Conservation (phyloP, 306 rosid species). For the Gastrolobium villosum region DNA sequence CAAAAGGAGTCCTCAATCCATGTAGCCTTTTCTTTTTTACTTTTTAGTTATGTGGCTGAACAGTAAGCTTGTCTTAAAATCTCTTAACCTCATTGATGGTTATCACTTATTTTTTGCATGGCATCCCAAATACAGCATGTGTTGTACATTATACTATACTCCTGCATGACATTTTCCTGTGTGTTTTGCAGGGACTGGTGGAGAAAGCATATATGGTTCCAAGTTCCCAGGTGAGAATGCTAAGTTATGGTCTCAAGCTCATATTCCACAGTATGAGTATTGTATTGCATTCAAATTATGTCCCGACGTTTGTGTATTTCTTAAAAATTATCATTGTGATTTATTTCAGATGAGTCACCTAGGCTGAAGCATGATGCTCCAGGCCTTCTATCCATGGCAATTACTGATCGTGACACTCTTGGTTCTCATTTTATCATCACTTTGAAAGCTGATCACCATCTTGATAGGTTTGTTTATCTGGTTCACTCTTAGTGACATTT, state of each 20-base stretch:
- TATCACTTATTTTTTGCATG: slow-evolving; percentile 1
- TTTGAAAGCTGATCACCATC: slow-evolving; percentile 76
- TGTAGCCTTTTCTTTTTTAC: neutral
- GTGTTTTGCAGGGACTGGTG: slow-evolving; percentile 80
- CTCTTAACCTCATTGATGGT: neutral
- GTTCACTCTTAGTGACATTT: slow-evolving; percentile 22
- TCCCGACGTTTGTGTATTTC: neutral
- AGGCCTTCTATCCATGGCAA: slow-evolving; percentile 86
- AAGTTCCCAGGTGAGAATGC: slow-evolving; percentile 84
- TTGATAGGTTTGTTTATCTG: slow-evolving; percentile 76
- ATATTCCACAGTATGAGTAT: neutral
- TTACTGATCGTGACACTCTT: slow-evolving; percentile 76
- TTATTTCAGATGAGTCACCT: slow-evolving; percentile 81
- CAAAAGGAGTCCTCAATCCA: slow-evolving; percentile 5
- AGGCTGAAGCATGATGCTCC: slow-evolving; percentile 82
- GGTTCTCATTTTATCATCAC: slow-evolving; percentile 94
- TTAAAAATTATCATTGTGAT: neutral
- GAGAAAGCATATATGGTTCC: slow-evolving; percentile 92
- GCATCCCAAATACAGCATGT: slow-evolving; percentile 14
- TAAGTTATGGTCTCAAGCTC: neutral
- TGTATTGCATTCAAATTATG: neutral
- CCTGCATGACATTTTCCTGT: slow-evolving; percentile 32
- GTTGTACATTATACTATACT: neutral
- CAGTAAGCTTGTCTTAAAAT: neutral
- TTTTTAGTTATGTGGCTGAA: slow-evolving; percentile 2